A percentile compares a stretch with the other conserved stretches of the same genome.
These are phyloP conservation scores for Penicillium sp. DNA, from an alignment of 2,329 filamentous ascomycete genomes.

Conservation along the genomic window DNA sequence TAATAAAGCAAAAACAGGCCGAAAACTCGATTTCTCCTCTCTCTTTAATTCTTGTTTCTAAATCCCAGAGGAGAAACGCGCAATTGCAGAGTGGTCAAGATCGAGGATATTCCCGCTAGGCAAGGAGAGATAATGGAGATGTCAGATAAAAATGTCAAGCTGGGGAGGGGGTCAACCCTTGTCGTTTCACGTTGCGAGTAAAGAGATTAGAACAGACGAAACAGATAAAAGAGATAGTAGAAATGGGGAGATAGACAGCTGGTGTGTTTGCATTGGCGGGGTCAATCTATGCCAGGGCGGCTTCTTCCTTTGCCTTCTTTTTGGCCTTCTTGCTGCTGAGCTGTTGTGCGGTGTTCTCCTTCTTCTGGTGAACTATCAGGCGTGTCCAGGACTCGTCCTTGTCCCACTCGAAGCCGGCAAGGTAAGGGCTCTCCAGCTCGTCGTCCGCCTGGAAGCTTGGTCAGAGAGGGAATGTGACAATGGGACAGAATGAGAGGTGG, in stretches of 20 bases:
- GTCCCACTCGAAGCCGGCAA: slow-evolving; percentile 95
- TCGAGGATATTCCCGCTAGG: neutral
- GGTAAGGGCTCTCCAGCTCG: slow-evolving; percentile 79
- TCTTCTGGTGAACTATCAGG: slow-evolving; percentile 80
- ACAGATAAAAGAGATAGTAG: slow-evolving; percentile 12
- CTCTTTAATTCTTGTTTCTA: slow-evolving; percentile 28
- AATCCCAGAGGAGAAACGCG: slow-evolving; percentile 14
- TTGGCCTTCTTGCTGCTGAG: slow-evolving; percentile 55
- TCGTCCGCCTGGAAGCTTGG: slow-evolving; percentile 66
- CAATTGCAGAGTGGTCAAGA: slow-evolving; percentile 15
- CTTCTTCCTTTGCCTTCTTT: slow-evolving; percentile 40
- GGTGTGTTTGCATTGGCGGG: neutral
- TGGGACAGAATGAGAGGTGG: neutral
- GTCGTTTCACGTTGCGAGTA: slow-evolving; percentile 7
- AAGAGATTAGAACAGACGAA: neutral
- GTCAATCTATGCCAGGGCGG: slow-evolving; percentile 26
- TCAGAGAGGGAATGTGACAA: neutral
- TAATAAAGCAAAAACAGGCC: slow-evolving; percentile 10
- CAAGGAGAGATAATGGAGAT: neutral
- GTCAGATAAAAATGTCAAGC: slow-evolving; percentile 3
- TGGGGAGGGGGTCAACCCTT: slow-evolving; percentile 15
- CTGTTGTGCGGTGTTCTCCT: slow-evolving; percentile 53
- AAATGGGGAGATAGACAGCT: slow-evolving; percentile 1
- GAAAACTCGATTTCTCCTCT: slow-evolving; percentile 18
- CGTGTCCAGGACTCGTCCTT: slow-evolving; percentile 85